phyloP scores from a whole-genome alignment of 768 basidiomycete species.

The Mycena polygramma region DNA sequence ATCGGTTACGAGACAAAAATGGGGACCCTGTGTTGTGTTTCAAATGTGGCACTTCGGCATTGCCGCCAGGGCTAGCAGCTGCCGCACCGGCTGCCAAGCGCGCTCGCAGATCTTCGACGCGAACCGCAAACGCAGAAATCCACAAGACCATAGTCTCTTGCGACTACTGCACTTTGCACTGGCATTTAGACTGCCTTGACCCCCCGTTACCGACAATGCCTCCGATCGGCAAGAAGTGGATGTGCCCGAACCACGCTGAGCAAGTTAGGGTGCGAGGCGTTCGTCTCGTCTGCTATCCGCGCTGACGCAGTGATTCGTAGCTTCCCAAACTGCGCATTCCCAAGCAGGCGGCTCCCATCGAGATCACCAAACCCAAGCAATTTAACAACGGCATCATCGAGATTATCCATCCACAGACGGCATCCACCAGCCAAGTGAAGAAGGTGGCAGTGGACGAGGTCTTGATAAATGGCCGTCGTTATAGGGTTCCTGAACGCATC shows the following conservation, averaged over 20 bases:
- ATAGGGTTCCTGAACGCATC: constrained; percentile 92
- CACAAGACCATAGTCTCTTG: constrained; percentile 90
- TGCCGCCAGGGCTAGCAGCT: constrained; percentile 67
- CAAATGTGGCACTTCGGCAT: constrained; percentile 86
- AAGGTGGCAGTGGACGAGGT: constrained; percentile 82
- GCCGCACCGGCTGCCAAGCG: constrained; percentile 68
- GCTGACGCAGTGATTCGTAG: constrained; percentile 55
- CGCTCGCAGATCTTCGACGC: constrained; percentile 63
- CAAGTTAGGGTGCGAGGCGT: constrained; percentile 69
- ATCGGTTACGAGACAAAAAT: constrained; percentile 88
- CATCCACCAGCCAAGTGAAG: constrained; percentile 54
- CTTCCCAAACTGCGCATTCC: constrained; percentile 85
- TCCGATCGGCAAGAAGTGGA: constrained; percentile 92
- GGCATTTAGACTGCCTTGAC: constrained; percentile 97
- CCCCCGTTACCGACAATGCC: constrained; percentile 92
- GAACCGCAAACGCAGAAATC: constrained; percentile 60
- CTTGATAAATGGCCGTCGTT: constrained; percentile 88
- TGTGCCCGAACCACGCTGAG: constrained; percentile 99
- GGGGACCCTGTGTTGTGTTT: constrained; percentile 91
- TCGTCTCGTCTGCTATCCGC: constrained; percentile 24
- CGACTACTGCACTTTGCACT: constrained; percentile 94
- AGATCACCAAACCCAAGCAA: constrained; percentile 78
- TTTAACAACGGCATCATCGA: constrained; percentile 95
- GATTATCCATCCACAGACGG: constrained; percentile 77
- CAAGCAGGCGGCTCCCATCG: constrained; percentile 76